Evolutionary conservation across 306 rosid species (phyloP), one percentile per base, ranked within the genome.

Genomic region (Pachyrhizus erosus): DNA sequence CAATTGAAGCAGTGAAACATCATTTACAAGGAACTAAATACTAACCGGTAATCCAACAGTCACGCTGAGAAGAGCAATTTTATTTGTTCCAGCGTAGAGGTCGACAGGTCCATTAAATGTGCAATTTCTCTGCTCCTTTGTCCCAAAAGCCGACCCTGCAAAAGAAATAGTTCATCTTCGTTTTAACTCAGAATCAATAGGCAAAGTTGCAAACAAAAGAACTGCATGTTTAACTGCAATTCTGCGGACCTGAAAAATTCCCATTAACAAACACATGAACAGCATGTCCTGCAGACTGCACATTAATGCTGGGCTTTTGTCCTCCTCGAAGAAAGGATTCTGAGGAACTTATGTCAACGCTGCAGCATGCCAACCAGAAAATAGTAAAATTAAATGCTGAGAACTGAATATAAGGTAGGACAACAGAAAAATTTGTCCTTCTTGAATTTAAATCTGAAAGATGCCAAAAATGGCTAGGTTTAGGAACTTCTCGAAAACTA

Each of bases 21-120:
- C n/a, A n/a, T n/a, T n/a, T n/a, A 42, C 51, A 84, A 62, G 81
- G 52, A 26, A 72, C 86, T 82, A 9, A 90, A 58, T 46, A 80
- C 92, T 82, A 26, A 96, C 99, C 29, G 91, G 98, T 76, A 96
- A 89, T 89, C 99, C 99, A 65, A 93, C 94, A 37, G 99, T 91
- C 23, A 91, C 75, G 61, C 98, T 96, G 70, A 96, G 98, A 58
- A 96, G 91, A 66, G 99, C 89, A 80, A 96, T 90, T 88, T 82
- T 90, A 67, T 95, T 95, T 74, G 85, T 84, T 87, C 99, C 99
- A 14, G 93, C 88, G 6, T 29, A 91, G 23, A 95, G 91, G 75
- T 85, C 85, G 67, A 93, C 78, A 9, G 94, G 89, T 24, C 91
- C 94, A 10, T 88, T 82, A 75, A 89, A 93, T 26, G 93, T 86